Evolutionary conservation across 352 stramenopile species (phyloP).

Genomic region (Globisporangium camurandrum): DNA sequence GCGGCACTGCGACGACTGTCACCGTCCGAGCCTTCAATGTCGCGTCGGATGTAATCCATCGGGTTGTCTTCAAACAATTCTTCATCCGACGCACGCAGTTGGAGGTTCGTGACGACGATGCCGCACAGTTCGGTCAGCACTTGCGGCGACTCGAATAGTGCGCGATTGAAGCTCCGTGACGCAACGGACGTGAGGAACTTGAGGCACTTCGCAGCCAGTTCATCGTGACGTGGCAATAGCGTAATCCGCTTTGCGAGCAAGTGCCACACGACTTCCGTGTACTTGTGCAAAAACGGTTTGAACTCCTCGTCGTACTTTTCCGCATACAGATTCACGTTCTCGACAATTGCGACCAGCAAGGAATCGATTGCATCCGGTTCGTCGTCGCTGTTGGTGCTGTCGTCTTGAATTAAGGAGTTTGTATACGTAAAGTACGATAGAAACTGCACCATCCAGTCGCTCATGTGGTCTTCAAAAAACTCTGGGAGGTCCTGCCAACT

Average conservation of each 20-base stretch:
- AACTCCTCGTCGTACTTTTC: conserved; percentile 99
- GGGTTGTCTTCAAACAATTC: conserved; percentile 99
- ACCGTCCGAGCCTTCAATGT: conserved; percentile 97
- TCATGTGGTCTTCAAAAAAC: conserved; percentile 98
- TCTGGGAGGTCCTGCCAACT: conserved; percentile 98
- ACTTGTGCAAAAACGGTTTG: conserved; percentile 91
- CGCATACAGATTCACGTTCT: conserved; percentile 97
- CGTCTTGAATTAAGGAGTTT: conserved; percentile 88
- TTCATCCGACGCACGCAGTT: conserved; percentile 93
- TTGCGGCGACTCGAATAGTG: conserved; percentile 78
- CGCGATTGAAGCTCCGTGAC: conserved; percentile 90
- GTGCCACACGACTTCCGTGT: conserved; percentile 88
- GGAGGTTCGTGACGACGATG: conserved; percentile 98
- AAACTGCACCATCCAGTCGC: conserved; percentile 95
- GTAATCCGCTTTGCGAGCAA: conserved; percentile 66
- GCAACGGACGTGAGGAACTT: conserved; percentile 96
- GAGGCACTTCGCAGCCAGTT: conserved; percentile 94
- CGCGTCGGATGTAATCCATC: conserved; percentile 96
- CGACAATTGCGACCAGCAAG: conserved; percentile 92
- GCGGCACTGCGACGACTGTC: conserved; percentile 94
- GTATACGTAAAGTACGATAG: conserved; percentile 92
- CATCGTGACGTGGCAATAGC: conserved; percentile 90
- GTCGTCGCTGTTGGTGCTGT: conserved; percentile 91
- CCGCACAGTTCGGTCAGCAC: conserved; percentile 90
- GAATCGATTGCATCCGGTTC: conserved; percentile 89